A percentile compares a stretch with the other conserved stretches of the same genome.
phyloP scores from a whole-genome alignment of 2,329 filamentous ascomycete species.

The Hypoxylon sp. region DNA sequence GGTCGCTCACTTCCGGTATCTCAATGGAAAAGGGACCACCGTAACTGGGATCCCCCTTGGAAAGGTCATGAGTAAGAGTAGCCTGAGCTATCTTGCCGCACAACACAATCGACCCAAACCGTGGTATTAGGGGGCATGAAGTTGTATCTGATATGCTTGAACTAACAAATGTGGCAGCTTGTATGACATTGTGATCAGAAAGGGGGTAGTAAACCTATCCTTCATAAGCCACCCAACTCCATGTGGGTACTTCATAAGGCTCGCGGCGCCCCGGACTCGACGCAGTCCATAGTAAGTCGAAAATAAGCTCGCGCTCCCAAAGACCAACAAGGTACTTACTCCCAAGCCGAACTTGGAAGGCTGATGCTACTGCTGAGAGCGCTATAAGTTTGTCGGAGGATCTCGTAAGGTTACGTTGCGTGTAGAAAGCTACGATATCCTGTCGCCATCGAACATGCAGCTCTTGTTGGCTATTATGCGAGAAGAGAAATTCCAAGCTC shows the following conservation, averaged over 20 bases:
- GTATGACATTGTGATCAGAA: background rate
- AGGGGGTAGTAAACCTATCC: background rate
- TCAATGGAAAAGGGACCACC: too few species aligned
- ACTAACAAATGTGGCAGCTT: background rate
- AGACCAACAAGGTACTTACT: slow-evolving; percentile 2
- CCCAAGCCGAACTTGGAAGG: background rate
- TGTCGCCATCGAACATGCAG: slow-evolving; percentile 14
- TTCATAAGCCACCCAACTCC: background rate
- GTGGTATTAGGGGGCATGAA: background rate
- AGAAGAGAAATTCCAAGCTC: background rate
- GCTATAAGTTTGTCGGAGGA: slow-evolving; percentile 3
- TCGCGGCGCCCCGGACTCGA: background rate
- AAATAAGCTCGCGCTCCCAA: background rate
- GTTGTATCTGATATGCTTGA: background rate
- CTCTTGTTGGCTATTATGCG: slow-evolving; percentile 4
- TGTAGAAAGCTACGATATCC: slow-evolving; percentile 15
- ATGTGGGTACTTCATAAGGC: background rate
- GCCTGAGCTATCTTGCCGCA: background rate
- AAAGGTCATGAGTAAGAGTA: background rate
- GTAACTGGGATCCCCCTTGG: too few species aligned
- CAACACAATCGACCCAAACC: background rate
- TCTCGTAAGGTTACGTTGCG: slow-evolving; percentile 1
- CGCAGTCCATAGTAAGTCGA: background rate
- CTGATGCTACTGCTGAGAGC: background rate
- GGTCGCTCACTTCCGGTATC: too few species aligned